Evolutionary conservation across 345 rosid species (phyloP).

Genomic region (Camelina hispida): DNA sequence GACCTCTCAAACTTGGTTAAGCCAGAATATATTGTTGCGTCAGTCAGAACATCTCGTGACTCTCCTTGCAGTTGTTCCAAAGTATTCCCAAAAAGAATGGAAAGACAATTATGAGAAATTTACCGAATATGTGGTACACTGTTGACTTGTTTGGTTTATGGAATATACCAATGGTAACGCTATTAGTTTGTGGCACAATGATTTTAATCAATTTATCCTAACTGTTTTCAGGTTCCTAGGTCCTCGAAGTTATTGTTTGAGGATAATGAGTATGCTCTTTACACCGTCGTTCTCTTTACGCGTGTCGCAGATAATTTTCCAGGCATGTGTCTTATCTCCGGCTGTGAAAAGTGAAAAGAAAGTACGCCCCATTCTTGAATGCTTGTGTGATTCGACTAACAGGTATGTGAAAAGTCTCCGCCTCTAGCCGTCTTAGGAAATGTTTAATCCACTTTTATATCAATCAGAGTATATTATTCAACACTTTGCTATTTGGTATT

Average conservation of each 20-base stretch:
- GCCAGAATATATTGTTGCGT: slow-evolving; percentile 78
- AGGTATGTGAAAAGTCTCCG: too few relatives aligned
- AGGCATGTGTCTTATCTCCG: slow-evolving; percentile 94
- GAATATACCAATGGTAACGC: slow-evolving; percentile 12
- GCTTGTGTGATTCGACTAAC: too few relatives aligned
- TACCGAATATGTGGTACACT: slow-evolving; percentile 88
- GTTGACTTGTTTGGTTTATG: neutral
- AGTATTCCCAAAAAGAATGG: slow-evolving; percentile 99
- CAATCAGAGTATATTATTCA: neutral
- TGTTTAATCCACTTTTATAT: neutral
- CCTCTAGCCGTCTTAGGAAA: too few relatives aligned
- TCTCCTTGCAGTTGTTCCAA: slow-evolving; percentile 86
- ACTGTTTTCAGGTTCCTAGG: slow-evolving; percentile 83
- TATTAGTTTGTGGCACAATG: neutral
- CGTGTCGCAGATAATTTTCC: slow-evolving; percentile 88
- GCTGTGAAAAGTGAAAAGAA: slow-evolving; percentile 85
- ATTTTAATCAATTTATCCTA: slow-evolving; percentile 4
- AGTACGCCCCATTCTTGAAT: slow-evolving; percentile 57
- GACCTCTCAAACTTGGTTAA: slow-evolving; percentile 94
- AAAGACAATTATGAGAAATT: slow-evolving; percentile 87
- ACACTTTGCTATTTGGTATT: neutral
- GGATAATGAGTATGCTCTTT: slow-evolving; percentile 98
- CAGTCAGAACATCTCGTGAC: slow-evolving; percentile 85
- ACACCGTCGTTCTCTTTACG: slow-evolving; percentile 81
- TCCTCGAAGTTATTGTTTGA: slow-evolving; percentile 90